phyloP scores from a whole-genome alignment of 106 monocot species.

The Apostasia shenzhenica region DNA sequence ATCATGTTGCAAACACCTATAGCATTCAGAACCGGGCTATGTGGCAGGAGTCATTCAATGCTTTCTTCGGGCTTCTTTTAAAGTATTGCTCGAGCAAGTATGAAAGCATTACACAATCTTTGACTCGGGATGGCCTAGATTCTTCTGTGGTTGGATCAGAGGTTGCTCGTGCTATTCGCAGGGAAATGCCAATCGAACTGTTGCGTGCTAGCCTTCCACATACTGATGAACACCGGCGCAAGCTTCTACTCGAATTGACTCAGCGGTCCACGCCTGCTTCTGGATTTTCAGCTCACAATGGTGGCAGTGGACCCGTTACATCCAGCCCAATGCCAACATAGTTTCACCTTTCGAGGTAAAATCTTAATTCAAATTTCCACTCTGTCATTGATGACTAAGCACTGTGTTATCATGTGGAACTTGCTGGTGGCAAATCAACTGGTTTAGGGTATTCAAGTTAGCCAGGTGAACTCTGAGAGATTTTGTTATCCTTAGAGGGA shows the following conservation, averaged over 20 bases:
- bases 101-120: constrained; percentile 25
- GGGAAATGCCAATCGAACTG: constrained; percentile 44
- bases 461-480: neutral
- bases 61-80: constrained; percentile 37
- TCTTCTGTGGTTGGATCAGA: constrained; percentile 11
- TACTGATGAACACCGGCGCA: constrained; percentile 29
- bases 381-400: neutral
- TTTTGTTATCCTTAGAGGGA: neutral
- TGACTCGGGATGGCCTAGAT: constrained; percentile 11
- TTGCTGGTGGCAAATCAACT: neutral
- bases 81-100: constrained; percentile 36
- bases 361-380: neutral
- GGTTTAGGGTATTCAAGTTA: neutral
- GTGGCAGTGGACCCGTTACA: constrained; percentile 10
- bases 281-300: constrained; percentile 8
- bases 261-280: constrained; percentile 23
- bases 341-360: neutral
- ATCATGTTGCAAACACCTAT: constrained; percentile 19
- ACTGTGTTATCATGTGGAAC: neutral
- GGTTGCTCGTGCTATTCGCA: constrained; percentile 25
- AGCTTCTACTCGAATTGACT: constrained; percentile 34
- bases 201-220: constrained; percentile 40
- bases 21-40: constrained; percentile 17
- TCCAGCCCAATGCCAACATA: constrained; percentile 20
- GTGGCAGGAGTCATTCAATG: constrained; percentile 44